Evolutionary conservation across 306 rosid genomes (phyloP).

Genomic region (Rosa persica): DNA sequence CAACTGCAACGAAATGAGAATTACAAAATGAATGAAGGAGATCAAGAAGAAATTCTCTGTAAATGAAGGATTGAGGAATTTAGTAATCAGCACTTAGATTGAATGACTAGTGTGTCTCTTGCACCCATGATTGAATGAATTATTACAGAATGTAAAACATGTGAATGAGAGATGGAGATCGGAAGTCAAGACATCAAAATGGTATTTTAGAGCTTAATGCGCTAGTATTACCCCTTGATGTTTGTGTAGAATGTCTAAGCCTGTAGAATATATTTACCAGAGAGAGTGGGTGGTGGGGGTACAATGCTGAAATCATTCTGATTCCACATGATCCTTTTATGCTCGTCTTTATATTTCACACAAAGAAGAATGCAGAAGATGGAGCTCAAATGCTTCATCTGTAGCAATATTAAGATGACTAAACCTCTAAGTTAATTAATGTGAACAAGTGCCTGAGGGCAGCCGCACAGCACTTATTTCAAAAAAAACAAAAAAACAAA

Average conservation of each 20-base stretch:
- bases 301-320: background rate
- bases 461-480: no score
- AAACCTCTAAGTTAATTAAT: background rate
- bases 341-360: background rate
- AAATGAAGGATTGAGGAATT: background rate
- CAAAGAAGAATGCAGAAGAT: background rate
- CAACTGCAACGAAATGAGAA: background rate
- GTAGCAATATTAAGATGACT: background rate
- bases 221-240: background rate
- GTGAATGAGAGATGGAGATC: background rate
- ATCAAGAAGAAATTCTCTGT: background rate
- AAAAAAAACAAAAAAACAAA: no score
- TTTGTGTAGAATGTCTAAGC: background rate
- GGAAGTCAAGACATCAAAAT: background rate
- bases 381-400: background rate
- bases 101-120: background rate
- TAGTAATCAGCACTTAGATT: background rate
- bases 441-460: background rate
- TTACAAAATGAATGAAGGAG: background rate
- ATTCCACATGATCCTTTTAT: background rate
- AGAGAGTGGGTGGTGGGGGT: background rate
- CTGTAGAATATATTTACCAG: no score
- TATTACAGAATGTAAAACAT: background rate
- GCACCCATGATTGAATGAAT: background rate
- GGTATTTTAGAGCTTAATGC: background rate